Conservation (phyloP, 495 filamentous ascomycete species). For the Xylona heveae region DNA sequence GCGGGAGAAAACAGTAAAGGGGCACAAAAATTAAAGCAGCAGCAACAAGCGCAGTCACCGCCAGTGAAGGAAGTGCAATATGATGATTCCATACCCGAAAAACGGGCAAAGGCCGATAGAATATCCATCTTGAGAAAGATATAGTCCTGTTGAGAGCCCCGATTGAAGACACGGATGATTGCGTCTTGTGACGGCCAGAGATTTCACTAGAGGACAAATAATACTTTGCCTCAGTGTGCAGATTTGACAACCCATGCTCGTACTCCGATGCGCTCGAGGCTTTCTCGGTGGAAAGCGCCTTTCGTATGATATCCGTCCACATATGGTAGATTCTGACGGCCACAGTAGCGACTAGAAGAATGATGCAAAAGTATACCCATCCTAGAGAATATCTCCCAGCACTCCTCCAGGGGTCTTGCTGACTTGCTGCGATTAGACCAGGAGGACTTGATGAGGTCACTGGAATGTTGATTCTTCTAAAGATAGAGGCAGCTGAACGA, state of each 20-base stretch:
- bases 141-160: constrained; percentile 50
- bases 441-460: constrained; percentile 45
- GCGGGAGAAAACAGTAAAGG: constrained; percentile 65
- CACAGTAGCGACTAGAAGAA: constrained; percentile 39
- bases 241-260: constrained; percentile 44
- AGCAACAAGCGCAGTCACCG: constrained; percentile 40
- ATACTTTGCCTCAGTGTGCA: constrained; percentile 50
- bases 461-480: constrained; percentile 56
- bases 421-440: constrained; percentile 48
- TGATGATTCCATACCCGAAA: constrained; percentile 34
- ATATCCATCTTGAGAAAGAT: constrained; percentile 61
- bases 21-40: constrained; percentile 47
- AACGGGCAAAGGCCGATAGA: constrained; percentile 64
- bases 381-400: constrained; percentile 77
- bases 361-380: constrained; percentile 68
- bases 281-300: constrained; percentile 61
- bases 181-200: constrained; percentile 24
- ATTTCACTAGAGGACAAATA: too few relatives aligned
- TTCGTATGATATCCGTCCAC: constrained; percentile 74
- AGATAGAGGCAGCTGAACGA: too few relatives aligned
- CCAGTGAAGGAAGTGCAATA: constrained; percentile 56
- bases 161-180: constrained; percentile 48
- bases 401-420: constrained; percentile 55
- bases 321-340: constrained; percentile 56
- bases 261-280: constrained; percentile 34